A percentile compares a stretch with the other conserved stretches of the same genome.
phyloP scores from a whole-genome alignment of 352 stramenopile species.

The Phytopythium kandeliae region DNA sequence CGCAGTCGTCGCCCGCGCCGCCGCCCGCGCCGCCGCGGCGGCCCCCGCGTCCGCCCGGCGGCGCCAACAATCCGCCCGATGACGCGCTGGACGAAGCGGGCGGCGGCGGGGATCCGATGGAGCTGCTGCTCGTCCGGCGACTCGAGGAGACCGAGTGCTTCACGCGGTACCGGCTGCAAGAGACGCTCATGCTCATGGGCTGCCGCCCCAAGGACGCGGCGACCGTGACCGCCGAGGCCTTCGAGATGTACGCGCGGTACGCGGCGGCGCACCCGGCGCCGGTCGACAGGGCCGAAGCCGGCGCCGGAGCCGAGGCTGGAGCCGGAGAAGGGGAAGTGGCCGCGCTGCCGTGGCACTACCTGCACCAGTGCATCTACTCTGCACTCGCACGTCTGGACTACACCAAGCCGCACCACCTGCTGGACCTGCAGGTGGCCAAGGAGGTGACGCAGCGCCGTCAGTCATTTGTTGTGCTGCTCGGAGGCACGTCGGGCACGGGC shows the following conservation, averaged over 20 bases:
- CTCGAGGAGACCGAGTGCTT: constrained; percentile 53
- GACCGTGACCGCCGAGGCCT: constrained; percentile 61
- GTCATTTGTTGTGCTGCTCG: constrained; percentile 83
- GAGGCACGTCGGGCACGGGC: constrained; percentile 77
- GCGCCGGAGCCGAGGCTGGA: not conserved
- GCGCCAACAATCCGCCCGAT: constrained; percentile 1
- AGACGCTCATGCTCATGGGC: constrained; percentile 87
- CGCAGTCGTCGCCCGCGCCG: too few relatives aligned
- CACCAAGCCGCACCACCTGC: constrained; percentile 77
- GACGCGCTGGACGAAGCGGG: constrained; percentile 47
- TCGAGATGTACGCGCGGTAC: constrained; percentile 54
- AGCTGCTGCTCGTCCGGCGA: constrained; percentile 59
- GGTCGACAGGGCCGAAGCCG: too few relatives aligned
- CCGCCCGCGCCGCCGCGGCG: not conserved
- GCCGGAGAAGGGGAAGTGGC: constrained; percentile 2
- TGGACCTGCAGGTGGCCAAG: constrained; percentile 82
- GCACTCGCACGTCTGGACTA: constrained; percentile 75
- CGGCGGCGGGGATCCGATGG: constrained; percentile 64
- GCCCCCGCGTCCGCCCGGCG: not conserved
- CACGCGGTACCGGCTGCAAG: constrained; percentile 78
- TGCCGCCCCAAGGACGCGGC: constrained; percentile 73
- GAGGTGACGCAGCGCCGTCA: constrained; percentile 84
- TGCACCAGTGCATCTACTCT: constrained; percentile 82
- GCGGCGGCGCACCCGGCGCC: constrained; percentile 13
- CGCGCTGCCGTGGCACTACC: constrained; percentile 59